phyloP scores from a whole-genome alignment of 2,329 filamentous ascomycete species.

The Aspergillus fischeri region DNA sequence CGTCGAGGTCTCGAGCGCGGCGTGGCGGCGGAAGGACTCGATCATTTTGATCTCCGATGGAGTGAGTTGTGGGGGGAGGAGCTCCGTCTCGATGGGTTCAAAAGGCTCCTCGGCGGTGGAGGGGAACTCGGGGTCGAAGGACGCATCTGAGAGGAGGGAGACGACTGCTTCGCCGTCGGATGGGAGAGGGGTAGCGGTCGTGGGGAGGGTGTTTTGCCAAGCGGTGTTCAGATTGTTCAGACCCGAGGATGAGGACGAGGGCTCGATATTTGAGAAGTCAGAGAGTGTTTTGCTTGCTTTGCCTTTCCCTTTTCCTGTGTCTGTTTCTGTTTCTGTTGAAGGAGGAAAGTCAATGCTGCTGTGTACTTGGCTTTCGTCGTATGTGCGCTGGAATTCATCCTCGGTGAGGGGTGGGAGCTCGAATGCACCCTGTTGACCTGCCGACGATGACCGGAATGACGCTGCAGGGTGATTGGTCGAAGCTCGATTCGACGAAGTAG shows the following conservation, averaged over 20 bases:
- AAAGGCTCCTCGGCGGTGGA: constrained; percentile 20
- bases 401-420: constrained; percentile 15
- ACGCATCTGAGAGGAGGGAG: constrained; percentile 32
- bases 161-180: constrained; percentile 43
- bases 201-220: constrained; percentile 16
- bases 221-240: neutral
- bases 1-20: constrained; percentile 2
- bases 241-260: constrained; percentile 11
- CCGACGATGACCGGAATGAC: constrained; percentile 20
- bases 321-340: neutral
- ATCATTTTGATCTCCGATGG: constrained; percentile 25
- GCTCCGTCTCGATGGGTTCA: constrained; percentile 19
- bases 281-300: neutral
- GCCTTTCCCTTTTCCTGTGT: constrained; percentile 16
- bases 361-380: constrained; percentile 3
- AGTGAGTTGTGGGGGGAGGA: constrained; percentile 19
- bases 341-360: neutral
- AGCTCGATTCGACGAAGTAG: constrained; percentile 6
- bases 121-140: constrained; percentile 29
- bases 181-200: constrained; percentile 2
- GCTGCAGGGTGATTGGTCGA: constrained; percentile 4
- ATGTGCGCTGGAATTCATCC: constrained; percentile 21
- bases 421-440: constrained; percentile 12
- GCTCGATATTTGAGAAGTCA: neutral
- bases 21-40: constrained; percentile 29